These are phyloP conservation scores for Colletotrichum spaethianum DNA, from an alignment of 2,329 filamentous ascomycete species.

Conservation along the genomic window DNA sequence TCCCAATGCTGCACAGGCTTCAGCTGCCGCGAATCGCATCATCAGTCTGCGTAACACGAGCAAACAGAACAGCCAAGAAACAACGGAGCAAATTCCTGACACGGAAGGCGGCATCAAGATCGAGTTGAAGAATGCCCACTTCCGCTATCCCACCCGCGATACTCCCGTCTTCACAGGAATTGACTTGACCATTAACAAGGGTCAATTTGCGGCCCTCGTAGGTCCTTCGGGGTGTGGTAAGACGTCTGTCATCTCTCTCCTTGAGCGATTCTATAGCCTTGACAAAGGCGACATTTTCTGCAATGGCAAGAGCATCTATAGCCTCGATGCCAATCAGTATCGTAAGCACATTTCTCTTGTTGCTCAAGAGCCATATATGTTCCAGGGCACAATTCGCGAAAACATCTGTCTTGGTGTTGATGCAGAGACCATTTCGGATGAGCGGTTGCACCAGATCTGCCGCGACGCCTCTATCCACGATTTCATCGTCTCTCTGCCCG, in stretches of 20 bases:
- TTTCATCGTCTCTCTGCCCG: slow-evolving; percentile 77
- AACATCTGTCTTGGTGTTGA: slow-evolving; percentile 78
- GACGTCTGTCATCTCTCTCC: slow-evolving; percentile 76
- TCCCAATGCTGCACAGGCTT: slow-evolving; percentile 73
- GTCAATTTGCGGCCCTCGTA: slow-evolving; percentile 79
- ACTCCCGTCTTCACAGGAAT: slow-evolving; percentile 72
- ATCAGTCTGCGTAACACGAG: slow-evolving; percentile 63
- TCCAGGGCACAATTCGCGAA: slow-evolving; percentile 75
- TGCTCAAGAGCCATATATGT: slow-evolving; percentile 81
- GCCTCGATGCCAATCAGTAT: slow-evolving; percentile 74
- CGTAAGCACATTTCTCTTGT: slow-evolving; percentile 78
- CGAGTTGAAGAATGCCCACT: slow-evolving; percentile 69
- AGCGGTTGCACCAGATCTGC: slow-evolving; percentile 66
- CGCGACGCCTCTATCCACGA: slow-evolving; percentile 78
- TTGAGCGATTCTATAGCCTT: slow-evolving; percentile 80
- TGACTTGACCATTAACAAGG: slow-evolving; percentile 75
- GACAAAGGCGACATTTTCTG: slow-evolving; percentile 75
- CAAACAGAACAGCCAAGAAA: slow-evolving; percentile 50
- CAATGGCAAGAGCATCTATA: slow-evolving; percentile 72
- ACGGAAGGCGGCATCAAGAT: slow-evolving; percentile 67
- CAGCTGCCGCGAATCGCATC: slow-evolving; percentile 73
- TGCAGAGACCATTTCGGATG: slow-evolving; percentile 65
- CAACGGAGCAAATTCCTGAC: slow-evolving; percentile 56
- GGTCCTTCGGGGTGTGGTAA: slow-evolving; percentile 81
- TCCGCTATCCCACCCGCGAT: slow-evolving; percentile 72